Conservation (phyloP, 805 yeast species). For the Candida boidinii region DNA sequence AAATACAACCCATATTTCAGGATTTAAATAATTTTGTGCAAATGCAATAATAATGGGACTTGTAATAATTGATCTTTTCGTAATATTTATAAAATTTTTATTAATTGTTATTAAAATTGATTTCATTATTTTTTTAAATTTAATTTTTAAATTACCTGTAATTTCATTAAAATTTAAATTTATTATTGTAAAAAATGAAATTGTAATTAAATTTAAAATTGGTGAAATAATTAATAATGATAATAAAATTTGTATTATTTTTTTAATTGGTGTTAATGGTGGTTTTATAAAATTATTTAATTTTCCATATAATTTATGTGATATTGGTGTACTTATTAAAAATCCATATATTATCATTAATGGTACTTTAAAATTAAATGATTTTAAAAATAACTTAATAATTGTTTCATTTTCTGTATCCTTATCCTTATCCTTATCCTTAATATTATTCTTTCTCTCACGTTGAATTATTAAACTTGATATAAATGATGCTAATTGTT, state of each 20-base stretch:
- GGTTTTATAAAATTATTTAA: slow-evolving; percentile 36
- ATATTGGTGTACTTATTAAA: slow-evolving; percentile 45
- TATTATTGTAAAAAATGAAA: slow-evolving; percentile 44
- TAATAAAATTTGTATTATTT: slow-evolving; percentile 40
- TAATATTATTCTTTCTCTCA: slow-evolving; percentile 10
- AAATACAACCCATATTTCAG: slow-evolving; percentile 59
- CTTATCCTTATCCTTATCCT: slow-evolving; percentile 8
- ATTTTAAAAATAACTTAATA: background rate
- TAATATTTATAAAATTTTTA: slow-evolving; percentile 35
- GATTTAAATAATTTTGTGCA: slow-evolving; percentile 50
- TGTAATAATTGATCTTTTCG: slow-evolving; percentile 46
- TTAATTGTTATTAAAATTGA: slow-evolving; percentile 27
- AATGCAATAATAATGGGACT: slow-evolving; percentile 40
- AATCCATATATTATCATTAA: slow-evolving; percentile 51
- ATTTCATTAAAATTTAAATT: slow-evolving; percentile 17
- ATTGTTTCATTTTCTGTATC: background rate
- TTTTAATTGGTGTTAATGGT: slow-evolving; percentile 30
- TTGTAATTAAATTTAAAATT: slow-evolving; percentile 35
- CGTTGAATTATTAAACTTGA: slow-evolving; percentile 34
- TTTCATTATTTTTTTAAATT: slow-evolving; percentile 4
- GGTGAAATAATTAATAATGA: slow-evolving; percentile 53
- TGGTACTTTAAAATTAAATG: slow-evolving; percentile 32
- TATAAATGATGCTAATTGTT: slow-evolving; percentile 42
- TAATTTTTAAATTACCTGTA: slow-evolving; percentile 8
- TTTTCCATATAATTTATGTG: slow-evolving; percentile 43